Conservation (phyloP, 352 stramenopile genomes). For the Halophytophthora batemanensis region DNA sequence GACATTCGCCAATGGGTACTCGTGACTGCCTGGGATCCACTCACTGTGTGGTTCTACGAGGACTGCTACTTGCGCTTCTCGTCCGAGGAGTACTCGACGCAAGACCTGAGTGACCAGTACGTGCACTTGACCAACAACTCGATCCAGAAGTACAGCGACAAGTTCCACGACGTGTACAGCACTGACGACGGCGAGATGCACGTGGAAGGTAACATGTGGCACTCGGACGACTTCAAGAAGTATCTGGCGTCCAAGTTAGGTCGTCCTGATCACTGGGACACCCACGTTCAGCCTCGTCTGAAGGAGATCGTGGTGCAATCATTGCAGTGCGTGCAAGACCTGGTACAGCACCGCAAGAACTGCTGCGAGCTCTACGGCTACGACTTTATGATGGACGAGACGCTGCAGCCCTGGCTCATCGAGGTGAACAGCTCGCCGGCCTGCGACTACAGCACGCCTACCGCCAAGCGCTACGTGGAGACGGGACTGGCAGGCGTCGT, state of each 20-base stretch:
- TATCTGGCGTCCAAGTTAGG: slow-evolving; percentile 36
- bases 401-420: slow-evolving; percentile 86
- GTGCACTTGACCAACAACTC: slow-evolving; percentile 94
- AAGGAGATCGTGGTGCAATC: slow-evolving; percentile 82
- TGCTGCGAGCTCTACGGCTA: slow-evolving; percentile 93
- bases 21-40: slow-evolving; percentile 91
- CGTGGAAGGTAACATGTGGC: slow-evolving; percentile 72
- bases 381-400: slow-evolving; percentile 93
- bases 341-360: slow-evolving; percentile 86
- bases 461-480: slow-evolving; percentile 88
- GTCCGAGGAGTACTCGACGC: slow-evolving; percentile 76
- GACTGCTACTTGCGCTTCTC: slow-evolving; percentile 92
- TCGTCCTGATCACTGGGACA: slow-evolving; percentile 36
- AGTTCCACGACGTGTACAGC: slow-evolving; percentile 80
- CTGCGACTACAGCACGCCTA: slow-evolving; percentile 92
- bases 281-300: slow-evolving; percentile 75
- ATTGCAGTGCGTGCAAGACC: slow-evolving; percentile 86
- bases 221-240: slow-evolving; percentile 72
- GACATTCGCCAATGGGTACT: slow-evolving; percentile 93
- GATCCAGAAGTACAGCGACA: slow-evolving; percentile 91
- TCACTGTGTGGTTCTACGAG: slow-evolving; percentile 92
- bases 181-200: slow-evolving; percentile 60
- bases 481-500: slow-evolving; percentile 79
- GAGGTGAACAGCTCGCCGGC: slow-evolving; percentile 92
- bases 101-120: slow-evolving; percentile 85